These are phyloP conservation scores for Scutellaria baicalensis DNA, from an alignment of 257 asterid genomes.

Conservation along the genomic window DNA sequence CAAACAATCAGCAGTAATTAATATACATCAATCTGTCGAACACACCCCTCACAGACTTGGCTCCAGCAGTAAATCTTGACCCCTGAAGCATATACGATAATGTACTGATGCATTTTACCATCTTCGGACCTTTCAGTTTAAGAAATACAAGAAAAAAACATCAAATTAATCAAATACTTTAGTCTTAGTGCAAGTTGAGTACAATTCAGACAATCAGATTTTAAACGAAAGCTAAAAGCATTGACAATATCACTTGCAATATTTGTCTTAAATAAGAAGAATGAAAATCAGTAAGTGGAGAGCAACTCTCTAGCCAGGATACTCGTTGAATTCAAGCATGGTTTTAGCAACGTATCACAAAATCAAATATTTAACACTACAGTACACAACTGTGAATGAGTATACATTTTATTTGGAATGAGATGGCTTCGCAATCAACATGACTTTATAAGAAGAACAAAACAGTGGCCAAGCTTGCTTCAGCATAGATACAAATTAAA, in stretches of 20 bases:
- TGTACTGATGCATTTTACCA: background rate
- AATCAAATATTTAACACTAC: background rate
- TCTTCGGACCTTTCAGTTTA: background rate
- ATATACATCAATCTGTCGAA: constrained; percentile 5
- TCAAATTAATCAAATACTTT: background rate
- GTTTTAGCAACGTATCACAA: background rate
- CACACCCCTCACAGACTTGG: background rate
- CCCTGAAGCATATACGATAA: constrained; percentile 4
- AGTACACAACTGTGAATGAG: background rate
- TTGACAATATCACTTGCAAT: too few relatives aligned
- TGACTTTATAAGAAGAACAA: background rate
- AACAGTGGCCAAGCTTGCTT: background rate
- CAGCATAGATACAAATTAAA: background rate
- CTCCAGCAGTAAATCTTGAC: constrained; percentile 11
- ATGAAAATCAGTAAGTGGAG: background rate
- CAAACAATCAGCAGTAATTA: constrained; percentile 5
- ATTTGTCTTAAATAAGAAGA: background rate
- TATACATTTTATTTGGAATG: background rate
- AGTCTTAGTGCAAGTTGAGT: background rate
- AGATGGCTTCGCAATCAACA: background rate
- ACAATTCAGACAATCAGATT: background rate
- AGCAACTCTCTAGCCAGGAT: background rate
- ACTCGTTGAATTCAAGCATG: background rate
- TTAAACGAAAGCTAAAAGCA: too few relatives aligned
- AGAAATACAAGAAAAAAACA: background rate